These are phyloP conservation scores for Arctium minus DNA, from an alignment of 129 eudicot genomes.

Conservation along the genomic window DNA sequence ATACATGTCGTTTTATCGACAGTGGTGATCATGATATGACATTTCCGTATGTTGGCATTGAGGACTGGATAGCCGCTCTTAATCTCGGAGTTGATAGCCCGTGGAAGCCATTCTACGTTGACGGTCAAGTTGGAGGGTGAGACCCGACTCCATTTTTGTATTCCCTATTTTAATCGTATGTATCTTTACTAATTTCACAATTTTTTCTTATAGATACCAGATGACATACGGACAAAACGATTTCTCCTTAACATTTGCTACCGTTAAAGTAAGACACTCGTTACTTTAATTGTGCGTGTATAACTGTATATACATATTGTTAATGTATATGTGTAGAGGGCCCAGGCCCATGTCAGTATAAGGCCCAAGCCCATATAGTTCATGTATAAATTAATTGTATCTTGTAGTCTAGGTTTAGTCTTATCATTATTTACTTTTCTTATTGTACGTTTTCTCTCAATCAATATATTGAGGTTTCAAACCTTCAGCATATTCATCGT, in stretches of 20 bases:
- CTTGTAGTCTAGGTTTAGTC: no score
- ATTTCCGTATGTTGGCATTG: constrained; percentile 27
- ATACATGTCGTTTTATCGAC: neutral
- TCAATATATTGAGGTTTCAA: no score
- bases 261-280: constrained; percentile 24
- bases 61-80: constrained; percentile 25
- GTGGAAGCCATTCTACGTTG: constrained; percentile 23
- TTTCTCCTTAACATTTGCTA: constrained; percentile 28
- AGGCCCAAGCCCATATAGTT: no score
- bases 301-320: no score
- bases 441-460: no score
- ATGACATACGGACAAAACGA: constrained; percentile 20
- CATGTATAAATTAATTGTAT: no score
- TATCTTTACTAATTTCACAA: neutral
- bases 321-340: no score
- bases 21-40: constrained; percentile 37
- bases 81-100: neutral
- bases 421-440: no score
- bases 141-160: neutral
- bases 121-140: constrained; percentile 29
- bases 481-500: no score
- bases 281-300: neutral
- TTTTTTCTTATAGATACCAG: constrained; percentile 18
- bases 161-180: neutral
- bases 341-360: no score